A percentile compares a stretch with the other conserved stretches of the same genome.
Evolutionary conservation across 306 rosid species (phyloP).

Genomic region (Lupinus albus): DNA sequence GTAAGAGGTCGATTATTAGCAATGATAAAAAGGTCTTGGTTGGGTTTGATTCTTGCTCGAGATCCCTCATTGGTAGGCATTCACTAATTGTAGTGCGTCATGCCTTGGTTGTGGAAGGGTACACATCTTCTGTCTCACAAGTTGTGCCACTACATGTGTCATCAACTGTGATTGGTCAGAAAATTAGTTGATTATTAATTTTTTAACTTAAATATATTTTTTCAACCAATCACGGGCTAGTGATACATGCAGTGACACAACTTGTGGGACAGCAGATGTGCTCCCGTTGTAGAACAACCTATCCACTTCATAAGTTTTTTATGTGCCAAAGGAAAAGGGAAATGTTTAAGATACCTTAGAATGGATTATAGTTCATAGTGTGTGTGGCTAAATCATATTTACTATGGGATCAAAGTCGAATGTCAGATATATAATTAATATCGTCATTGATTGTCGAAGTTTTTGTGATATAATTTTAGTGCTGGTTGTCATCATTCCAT

Average conservation of each 20-base stretch:
- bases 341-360: background rate
- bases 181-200: too few species aligned
- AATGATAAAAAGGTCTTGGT: slow-evolving; percentile 22
- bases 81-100: background rate
- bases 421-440: slow-evolving; percentile 14
- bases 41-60: slow-evolving; percentile 3
- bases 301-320: slow-evolving; percentile 14
- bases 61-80: slow-evolving; percentile 22
- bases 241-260: too few species aligned
- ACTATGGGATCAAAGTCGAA: background rate
- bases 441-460: slow-evolving; percentile 17
- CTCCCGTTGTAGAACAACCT: slow-evolving; percentile 3
- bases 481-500: slow-evolving; percentile 1
- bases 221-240: too few species aligned
- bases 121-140: too few species aligned
- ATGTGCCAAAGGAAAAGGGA: background rate
- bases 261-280: too few species aligned
- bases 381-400: background rate
- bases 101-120: slow-evolving; percentile 1
- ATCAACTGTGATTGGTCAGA: too few species aligned
- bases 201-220: too few species aligned
- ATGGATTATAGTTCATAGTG: background rate
- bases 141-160: too few species aligned
- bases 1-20: slow-evolving; percentile 21
- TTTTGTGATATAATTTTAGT: slow-evolving; percentile 18